phyloP scores from a whole-genome alignment of 257 asterid genomes.

The Leptodermis oblonga region DNA sequence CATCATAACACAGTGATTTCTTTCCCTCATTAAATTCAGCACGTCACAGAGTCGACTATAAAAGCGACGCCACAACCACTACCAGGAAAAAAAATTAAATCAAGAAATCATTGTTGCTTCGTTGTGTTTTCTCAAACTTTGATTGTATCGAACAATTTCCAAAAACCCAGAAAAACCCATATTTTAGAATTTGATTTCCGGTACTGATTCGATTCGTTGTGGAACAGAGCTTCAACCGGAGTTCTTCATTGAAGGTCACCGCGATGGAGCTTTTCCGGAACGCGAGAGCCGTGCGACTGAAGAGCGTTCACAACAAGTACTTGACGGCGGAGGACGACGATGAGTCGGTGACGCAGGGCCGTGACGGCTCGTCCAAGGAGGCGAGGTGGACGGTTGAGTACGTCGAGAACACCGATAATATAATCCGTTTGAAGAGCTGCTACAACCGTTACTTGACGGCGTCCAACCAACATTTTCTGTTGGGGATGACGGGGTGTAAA shows the following conservation, averaged over 20 bases:
- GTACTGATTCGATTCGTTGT: not conserved
- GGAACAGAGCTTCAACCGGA: slow-evolving; percentile 14
- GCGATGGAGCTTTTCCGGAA: slow-evolving; percentile 39
- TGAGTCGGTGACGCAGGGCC: slow-evolving; percentile 35
- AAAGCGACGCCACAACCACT: slow-evolving; percentile 8
- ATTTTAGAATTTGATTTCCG: not conserved
- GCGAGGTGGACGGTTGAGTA: slow-evolving; percentile 41
- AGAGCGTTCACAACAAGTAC: slow-evolving; percentile 29
- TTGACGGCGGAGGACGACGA: slow-evolving; percentile 43
- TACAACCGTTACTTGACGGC: slow-evolving; percentile 38
- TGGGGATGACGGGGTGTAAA: slow-evolving; percentile 80
- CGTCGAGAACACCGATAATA: slow-evolving; percentile 19
- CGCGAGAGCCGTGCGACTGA: slow-evolving; percentile 38
- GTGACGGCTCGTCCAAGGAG: slow-evolving; percentile 28
- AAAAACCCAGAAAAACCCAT: slow-evolving; percentile 1
- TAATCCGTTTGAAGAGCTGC: slow-evolving; percentile 40
- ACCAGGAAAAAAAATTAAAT: not conserved
- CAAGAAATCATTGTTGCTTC: not conserved
- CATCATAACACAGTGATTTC: not conserved
- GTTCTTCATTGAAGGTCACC: slow-evolving; percentile 7
- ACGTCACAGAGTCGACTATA: not conserved
- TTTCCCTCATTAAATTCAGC: not conserved
- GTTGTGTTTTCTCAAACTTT: not conserved
- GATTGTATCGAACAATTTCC: not conserved
- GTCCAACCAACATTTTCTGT: slow-evolving; percentile 37